Evolutionary conservation across 805 yeast species (phyloP).

Genomic region (Candida morakotiae): DNA sequence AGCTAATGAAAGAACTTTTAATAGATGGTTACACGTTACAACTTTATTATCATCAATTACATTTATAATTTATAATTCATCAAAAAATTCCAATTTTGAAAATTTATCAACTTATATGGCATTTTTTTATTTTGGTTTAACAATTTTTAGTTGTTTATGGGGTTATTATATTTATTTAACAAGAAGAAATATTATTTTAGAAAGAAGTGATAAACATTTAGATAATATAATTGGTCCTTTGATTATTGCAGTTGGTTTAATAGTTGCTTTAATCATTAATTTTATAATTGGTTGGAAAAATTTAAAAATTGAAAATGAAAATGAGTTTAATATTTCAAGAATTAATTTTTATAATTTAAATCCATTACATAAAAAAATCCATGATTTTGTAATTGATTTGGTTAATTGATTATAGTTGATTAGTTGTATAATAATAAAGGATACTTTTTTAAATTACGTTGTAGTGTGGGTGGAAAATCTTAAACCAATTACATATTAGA

Average conservation of each 20-base stretch:
- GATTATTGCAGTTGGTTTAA: conserved; percentile 65
- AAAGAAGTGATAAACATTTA: conserved; percentile 80
- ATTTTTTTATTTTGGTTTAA: conserved; percentile 72
- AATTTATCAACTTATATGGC: conserved; percentile 66
- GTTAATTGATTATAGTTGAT: conserved; percentile 12
- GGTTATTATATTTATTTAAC: conserved; percentile 73
- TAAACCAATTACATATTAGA: too few relatives aligned
- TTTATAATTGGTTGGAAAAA: conserved; percentile 57
- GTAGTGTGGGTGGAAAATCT: too few relatives aligned
- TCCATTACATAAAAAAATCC: conserved; percentile 31
- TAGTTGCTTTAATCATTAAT: conserved; percentile 64
- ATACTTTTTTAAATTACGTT: too few relatives aligned
- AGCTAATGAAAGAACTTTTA: conserved; percentile 96
- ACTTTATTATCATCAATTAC: conserved; percentile 81
- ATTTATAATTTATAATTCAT: conserved; percentile 76
- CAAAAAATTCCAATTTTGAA: conserved; percentile 61
- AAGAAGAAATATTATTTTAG: conserved; percentile 69
- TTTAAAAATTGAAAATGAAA: conserved; percentile 17
- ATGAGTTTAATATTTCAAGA: conserved; percentile 24
- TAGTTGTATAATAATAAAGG: not conserved
- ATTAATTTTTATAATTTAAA: conserved; percentile 26
- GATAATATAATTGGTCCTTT: conserved; percentile 91
- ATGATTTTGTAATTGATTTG: conserved; percentile 28
- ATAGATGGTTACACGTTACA: conserved; percentile 91
- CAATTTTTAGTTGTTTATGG: conserved; percentile 85